Evolutionary conservation across 306 rosid genomes (phyloP).

Genomic region (Betula pendula): DNA sequence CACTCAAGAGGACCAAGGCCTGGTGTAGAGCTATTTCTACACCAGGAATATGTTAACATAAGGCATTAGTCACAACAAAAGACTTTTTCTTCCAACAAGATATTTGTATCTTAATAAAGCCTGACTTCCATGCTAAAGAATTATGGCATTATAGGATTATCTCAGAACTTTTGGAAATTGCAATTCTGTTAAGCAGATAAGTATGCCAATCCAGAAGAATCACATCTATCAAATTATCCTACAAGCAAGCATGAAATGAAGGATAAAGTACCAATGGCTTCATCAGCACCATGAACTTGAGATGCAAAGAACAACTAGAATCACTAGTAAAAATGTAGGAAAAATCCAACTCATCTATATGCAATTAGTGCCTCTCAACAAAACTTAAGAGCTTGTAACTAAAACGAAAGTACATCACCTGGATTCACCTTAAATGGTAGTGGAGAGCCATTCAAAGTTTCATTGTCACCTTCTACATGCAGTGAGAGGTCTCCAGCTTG

Average conservation of each 20-base stretch:
- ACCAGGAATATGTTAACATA: neutral
- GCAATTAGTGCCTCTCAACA: neutral
- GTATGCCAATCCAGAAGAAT: neutral
- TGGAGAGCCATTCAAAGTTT: slow-evolving; percentile 68
- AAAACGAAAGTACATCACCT: slow-evolving; percentile 47
- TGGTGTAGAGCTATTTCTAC: slow-evolving; percentile 5
- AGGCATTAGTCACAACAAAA: neutral
- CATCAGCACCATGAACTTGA: neutral
- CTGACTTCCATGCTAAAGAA: neutral
- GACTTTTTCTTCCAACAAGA: neutral
- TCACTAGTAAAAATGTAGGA: neutral
- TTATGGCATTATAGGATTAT: neutral
- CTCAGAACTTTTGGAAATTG: neutral
- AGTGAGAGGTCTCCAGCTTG: slow-evolving; percentile 63
- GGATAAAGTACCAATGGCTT: neutral
- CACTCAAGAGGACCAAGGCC: too few relatives aligned
- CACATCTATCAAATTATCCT: neutral
- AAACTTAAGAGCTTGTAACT: neutral
- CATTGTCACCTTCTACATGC: slow-evolving; percentile 59
- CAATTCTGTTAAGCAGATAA: neutral
- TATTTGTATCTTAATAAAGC: neutral
- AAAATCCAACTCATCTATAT: neutral
- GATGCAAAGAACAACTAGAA: neutral
- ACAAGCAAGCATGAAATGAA: neutral
- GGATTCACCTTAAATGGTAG: slow-evolving; percentile 70